A percentile compares a stretch with the other conserved stretches of the same genome.
Evolutionary conservation across 208 protist genomes (phyloP).

Genomic region (Trichomonas gallinae): DNA sequence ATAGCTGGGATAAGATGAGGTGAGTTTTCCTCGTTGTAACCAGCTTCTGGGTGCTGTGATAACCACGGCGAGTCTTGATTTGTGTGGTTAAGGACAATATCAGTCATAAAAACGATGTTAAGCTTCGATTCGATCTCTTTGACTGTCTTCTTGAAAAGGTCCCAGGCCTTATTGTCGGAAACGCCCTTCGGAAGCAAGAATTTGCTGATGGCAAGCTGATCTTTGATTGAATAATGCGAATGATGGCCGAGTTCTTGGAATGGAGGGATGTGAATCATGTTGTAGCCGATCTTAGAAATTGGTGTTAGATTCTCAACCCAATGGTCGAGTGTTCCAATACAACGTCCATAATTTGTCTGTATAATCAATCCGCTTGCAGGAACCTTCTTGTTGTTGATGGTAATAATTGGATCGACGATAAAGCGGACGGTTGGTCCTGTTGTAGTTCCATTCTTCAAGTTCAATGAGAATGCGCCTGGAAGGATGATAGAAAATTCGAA

Average conservation of each 20-base stretch:
- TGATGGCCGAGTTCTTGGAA: not conserved
- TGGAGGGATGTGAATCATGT: conserved; percentile 9
- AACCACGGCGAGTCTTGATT: not conserved
- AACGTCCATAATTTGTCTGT: conserved; percentile 5
- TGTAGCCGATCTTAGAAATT: not conserved
- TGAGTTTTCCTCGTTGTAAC: not conserved
- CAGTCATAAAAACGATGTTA: not conserved
- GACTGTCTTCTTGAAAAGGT: not conserved
- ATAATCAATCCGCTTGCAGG: not conserved
- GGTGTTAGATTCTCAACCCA: not conserved
- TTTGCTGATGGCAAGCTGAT: not conserved
- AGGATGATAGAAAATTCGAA: not conserved
- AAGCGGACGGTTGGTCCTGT: not conserved
- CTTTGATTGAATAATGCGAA: conserved; percentile 3
- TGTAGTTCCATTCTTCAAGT: not conserved
- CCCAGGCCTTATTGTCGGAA: not conserved
- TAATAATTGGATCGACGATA: not conserved
- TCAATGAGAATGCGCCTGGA: not conserved
- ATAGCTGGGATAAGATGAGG: not conserved
- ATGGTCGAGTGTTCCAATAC: not conserved
- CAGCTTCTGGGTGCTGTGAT: not conserved
- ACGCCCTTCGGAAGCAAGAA: not conserved
- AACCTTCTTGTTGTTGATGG: not conserved
- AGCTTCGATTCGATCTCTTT: not conserved
- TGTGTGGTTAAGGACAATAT: conserved; percentile 8